Percentiles rank a stretch among this genome's conserved stretches.
phyloP scores from a whole-genome alignment of 192 early-diverging fungal species.

The Gaertneriomyces semiglobifer region DNA sequence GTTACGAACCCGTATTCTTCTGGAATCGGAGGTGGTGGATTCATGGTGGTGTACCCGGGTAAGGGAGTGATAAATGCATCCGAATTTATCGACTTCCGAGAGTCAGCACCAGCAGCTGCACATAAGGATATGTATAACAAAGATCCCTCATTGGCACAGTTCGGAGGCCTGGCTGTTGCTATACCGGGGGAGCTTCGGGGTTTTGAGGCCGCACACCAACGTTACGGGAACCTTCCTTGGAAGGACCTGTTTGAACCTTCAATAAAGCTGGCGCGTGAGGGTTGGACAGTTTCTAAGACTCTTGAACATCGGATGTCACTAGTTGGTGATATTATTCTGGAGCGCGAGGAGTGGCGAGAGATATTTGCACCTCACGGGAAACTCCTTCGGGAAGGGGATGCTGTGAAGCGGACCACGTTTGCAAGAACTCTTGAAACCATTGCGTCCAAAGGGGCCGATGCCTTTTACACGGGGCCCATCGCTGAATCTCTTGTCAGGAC shows the following conservation, averaged over 20 bases:
- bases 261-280: slow-evolving; percentile 69
- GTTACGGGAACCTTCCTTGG: slow-evolving; percentile 82
- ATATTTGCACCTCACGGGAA: slow-evolving; percentile 72
- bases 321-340: slow-evolving; percentile 31
- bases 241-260: slow-evolving; percentile 70
- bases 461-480: slow-evolving; percentile 52
- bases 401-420: slow-evolving; percentile 30
- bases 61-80: slow-evolving; percentile 36
- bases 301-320: slow-evolving; percentile 44
- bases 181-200: slow-evolving; percentile 91
- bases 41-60: slow-evolving; percentile 74
- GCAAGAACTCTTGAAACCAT: slow-evolving; percentile 37
- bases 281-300: slow-evolving; percentile 58
- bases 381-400: slow-evolving; percentile 65
- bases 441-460: slow-evolving; percentile 33
- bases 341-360: slow-evolving; percentile 42
- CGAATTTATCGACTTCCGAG: slow-evolving; percentile 80
- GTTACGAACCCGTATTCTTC: slow-evolving; percentile 83
- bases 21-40: slow-evolving; percentile 94
- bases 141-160: slow-evolving; percentile 64
- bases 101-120: slow-evolving; percentile 73
- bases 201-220: slow-evolving; percentile 70
- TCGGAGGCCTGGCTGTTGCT: slow-evolving; percentile 70
- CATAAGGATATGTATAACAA: slow-evolving; percentile 76
- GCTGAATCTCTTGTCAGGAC: slow-evolving; percentile 68